Evolutionary conservation across 768 basidiomycete species (phyloP).

Genomic region (Butyriboletus loyo): DNA sequence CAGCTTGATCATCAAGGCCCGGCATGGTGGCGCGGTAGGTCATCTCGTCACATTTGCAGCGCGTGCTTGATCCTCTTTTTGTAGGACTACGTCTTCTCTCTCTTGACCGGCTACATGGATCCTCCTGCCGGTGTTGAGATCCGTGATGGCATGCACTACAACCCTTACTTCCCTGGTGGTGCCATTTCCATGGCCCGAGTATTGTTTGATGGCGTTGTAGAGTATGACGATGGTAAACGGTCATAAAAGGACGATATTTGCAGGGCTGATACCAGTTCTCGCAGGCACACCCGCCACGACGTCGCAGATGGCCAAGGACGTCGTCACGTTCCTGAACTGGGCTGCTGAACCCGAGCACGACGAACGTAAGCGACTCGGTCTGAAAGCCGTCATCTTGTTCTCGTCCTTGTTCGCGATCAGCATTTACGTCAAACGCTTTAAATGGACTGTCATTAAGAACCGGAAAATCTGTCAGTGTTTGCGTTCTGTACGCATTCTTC

Average conservation of each 20-base stretch:
- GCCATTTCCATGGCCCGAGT: constrained; percentile 98
- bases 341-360: constrained; percentile 98
- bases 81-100: constrained; percentile 95
- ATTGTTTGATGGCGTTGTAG: constrained; percentile 92
- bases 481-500: background rate
- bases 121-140: constrained; percentile 93
- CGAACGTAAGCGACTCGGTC: constrained; percentile 93
- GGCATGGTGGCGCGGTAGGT: constrained; percentile 93
- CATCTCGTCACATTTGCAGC: background rate
- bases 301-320: constrained; percentile 99
- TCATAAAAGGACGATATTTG: background rate
- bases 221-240: constrained; percentile 85
- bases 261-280: constrained; percentile 8
- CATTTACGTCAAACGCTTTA: constrained; percentile 92
- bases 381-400: constrained; percentile 95
- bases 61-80: constrained; percentile 3
- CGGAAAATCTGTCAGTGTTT: constrained; percentile 77
- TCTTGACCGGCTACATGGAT: constrained; percentile 95
- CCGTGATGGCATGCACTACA: constrained; percentile 98
- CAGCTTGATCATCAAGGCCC: constrained; percentile 95
- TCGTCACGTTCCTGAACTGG: constrained; percentile 93
- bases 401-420: constrained; percentile 77
- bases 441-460: constrained; percentile 90
- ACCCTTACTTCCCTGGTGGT: constrained; percentile 98
- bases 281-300: constrained; percentile 92